These are phyloP conservation scores for Penicillium alfredii DNA, from an alignment of 495 filamentous ascomycete species.

Conservation along the genomic window DNA sequence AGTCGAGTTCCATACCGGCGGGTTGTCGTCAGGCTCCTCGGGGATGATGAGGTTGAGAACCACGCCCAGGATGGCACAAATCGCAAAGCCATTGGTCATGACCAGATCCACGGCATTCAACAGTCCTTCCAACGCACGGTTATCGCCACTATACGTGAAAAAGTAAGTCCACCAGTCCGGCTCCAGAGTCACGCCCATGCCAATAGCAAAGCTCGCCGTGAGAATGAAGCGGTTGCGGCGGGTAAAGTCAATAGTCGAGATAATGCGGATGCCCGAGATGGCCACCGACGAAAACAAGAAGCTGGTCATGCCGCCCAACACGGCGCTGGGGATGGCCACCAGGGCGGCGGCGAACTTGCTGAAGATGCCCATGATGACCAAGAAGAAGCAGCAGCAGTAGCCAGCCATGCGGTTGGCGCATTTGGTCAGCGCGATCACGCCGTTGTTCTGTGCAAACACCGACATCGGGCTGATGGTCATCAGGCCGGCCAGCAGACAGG, in stretches of 20 bases:
- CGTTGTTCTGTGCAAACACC: conserved; percentile 83
- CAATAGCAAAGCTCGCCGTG: conserved; percentile 68
- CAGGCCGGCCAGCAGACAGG: conserved; percentile 72
- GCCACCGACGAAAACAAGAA: conserved; percentile 84
- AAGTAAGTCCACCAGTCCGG: conserved; percentile 71
- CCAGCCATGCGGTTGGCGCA: conserved; percentile 87
- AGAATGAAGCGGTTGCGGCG: conserved; percentile 85
- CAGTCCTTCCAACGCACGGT: conserved; percentile 68
- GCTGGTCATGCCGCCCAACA: conserved; percentile 89
- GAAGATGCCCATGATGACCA: conserved; percentile 85
- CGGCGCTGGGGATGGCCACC: conserved; percentile 71
- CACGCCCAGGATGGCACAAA: conserved; percentile 66
- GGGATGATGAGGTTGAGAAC: conserved; percentile 67
- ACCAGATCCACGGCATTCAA: conserved; percentile 76
- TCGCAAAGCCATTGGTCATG: conserved; percentile 62
- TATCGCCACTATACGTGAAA: conserved; percentile 67
- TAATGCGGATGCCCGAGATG: conserved; percentile 81
- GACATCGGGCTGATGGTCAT: conserved; percentile 82
- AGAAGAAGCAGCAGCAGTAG: conserved; percentile 70
- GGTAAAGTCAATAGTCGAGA: conserved; percentile 70
- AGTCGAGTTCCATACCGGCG: conserved; percentile 20
- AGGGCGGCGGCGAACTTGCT: conserved; percentile 88
- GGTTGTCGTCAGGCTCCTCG: conserved; percentile 64
- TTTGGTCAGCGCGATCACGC: conserved; percentile 82
- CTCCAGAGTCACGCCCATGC: conserved; percentile 76